Conservation (phyloP, 495 filamentous ascomycete species). For the Podospora anserina region DNA sequence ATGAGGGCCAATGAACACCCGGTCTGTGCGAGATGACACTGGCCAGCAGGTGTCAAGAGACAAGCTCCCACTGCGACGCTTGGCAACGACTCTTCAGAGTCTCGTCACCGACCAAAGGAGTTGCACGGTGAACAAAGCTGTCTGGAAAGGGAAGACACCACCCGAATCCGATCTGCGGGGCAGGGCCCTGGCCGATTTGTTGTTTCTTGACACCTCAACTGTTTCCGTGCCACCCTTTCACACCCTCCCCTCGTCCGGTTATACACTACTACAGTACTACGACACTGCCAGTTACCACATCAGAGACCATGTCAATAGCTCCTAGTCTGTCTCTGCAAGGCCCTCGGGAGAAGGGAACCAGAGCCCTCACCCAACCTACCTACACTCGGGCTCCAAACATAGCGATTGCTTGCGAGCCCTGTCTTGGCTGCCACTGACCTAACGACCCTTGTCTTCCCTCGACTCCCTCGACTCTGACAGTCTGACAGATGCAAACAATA, state of each 20-base stretch:
- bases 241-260: not conserved
- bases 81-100: not conserved
- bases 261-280: too few species aligned
- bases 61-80: not conserved
- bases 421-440: conserved; percentile 1
- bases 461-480: not conserved
- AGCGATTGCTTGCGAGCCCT: not conserved
- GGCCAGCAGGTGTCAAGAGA: conserved; percentile 3
- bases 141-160: not conserved
- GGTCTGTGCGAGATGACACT: conserved; percentile 6
- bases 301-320: too few species aligned
- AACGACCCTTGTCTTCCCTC: not conserved
- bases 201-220: not conserved
- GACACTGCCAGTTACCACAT: too few species aligned
- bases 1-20: not conserved
- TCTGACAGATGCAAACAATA: not conserved
- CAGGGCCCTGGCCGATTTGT: not conserved
- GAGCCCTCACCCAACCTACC: not conserved
- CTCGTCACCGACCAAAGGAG: not conserved
- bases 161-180: not conserved
- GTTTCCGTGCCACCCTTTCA: too few species aligned
- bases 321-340: not conserved
- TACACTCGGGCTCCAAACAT: not conserved
- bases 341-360: not conserved
- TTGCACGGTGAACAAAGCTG: not conserved